phyloP scores from a whole-genome alignment of 176 grass and related monocot genomes.

The Poa pratensis region DNA sequence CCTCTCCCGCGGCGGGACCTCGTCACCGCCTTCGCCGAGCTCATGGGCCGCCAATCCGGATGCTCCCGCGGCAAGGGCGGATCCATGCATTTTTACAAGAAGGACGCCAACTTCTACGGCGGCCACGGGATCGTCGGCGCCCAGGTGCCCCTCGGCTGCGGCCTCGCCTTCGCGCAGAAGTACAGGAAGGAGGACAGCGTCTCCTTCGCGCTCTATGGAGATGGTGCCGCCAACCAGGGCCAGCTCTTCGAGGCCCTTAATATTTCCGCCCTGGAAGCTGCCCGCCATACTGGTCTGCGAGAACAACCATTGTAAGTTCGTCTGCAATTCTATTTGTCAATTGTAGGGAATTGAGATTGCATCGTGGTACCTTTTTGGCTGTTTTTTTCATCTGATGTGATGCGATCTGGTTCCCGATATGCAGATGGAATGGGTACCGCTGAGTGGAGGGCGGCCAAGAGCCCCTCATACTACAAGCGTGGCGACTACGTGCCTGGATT shows the following conservation, averaged over 20 bases:
- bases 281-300: slow-evolving; percentile 91
- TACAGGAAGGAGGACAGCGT: slow-evolving; percentile 84
- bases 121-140: slow-evolving; percentile 96
- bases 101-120: slow-evolving; percentile 85
- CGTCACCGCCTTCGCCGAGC: slow-evolving; percentile 77
- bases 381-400: too few relatives aligned
- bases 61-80: slow-evolving; percentile 94
- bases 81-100: slow-evolving; percentile 99
- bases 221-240: slow-evolving; percentile 95
- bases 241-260: slow-evolving; percentile 99
- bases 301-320: slow-evolving; percentile 93
- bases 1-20: slow-evolving; percentile 82
- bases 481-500: slow-evolving; percentile 96
- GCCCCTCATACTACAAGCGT: slow-evolving; percentile 93
- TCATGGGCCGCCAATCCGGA: slow-evolving; percentile 80
- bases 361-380: neutral
- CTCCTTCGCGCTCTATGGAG: slow-evolving; percentile 84
- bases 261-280: slow-evolving; percentile 93
- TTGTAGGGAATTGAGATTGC: too few relatives aligned
- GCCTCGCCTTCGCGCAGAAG: slow-evolving; percentile 89
- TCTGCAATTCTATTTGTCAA: neutral
- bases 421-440: slow-evolving; percentile 96
- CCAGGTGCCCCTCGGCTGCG: slow-evolving; percentile 88
- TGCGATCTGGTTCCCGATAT: neutral
- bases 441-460: slow-evolving; percentile 93